Percentiles rank a stretch among this genome's conserved stretches.
Conservation (phyloP, 768 basidiomycete genomes). For the Termitomyces sp. region DNA sequence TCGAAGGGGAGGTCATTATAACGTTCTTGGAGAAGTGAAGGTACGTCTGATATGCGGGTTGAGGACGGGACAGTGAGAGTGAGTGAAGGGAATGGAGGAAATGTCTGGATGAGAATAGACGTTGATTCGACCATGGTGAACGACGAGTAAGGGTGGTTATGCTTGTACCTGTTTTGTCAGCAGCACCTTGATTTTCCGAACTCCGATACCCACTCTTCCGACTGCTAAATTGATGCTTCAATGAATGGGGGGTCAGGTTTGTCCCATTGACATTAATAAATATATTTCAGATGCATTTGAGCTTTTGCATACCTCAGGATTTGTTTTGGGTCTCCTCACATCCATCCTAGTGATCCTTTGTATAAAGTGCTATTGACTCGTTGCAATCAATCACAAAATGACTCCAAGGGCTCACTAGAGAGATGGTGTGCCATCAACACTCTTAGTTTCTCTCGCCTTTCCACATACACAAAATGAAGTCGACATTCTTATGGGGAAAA, state of each 20-base stretch:
- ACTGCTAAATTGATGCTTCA: no score
- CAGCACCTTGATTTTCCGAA: not conserved
- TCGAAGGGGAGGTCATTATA: constrained; percentile 29
- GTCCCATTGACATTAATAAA: not conserved
- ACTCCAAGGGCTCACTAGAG: no score
- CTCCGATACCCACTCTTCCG: not conserved
- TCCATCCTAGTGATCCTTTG: no score
- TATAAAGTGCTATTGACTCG: no score
- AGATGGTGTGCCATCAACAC: not conserved
- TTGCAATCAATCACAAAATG: not conserved
- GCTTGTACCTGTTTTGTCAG: not conserved
- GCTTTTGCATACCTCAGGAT: no score
- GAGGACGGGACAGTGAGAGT: constrained; percentile 24
- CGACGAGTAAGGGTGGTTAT: not conserved
- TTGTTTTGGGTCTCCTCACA: no score
- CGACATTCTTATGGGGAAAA: not conserved
- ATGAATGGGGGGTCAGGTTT: no score
- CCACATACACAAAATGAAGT: not conserved
- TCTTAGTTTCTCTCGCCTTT: not conserved
- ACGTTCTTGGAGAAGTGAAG: constrained; percentile 25
- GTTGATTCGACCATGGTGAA: constrained; percentile 15
- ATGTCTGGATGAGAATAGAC: constrained; percentile 33
- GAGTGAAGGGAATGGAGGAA: constrained; percentile 33
- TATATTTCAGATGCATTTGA: not conserved
- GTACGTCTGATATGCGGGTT: constrained; percentile 23